These are phyloP conservation scores for Kwoniella botswanensis DNA, from an alignment of 768 basidiomycete species.

Conservation along the genomic window DNA sequence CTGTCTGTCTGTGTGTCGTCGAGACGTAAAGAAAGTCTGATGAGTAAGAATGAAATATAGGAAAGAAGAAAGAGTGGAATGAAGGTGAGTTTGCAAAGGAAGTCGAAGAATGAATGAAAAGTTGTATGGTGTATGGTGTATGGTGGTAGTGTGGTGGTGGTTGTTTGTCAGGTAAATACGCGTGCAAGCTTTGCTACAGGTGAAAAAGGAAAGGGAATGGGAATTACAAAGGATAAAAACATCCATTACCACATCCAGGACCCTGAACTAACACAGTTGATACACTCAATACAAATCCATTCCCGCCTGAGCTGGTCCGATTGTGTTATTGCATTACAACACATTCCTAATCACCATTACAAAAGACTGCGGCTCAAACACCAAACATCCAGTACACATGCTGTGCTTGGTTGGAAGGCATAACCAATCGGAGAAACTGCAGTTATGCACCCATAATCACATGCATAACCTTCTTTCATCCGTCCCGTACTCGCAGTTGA, in stretches of 20 bases:
- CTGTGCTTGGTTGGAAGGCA: background rate
- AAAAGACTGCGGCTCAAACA: background rate
- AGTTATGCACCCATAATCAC: background rate
- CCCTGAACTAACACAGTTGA: background rate
- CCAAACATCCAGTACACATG: background rate
- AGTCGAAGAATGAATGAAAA: constrained; percentile 4
- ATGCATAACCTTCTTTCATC: background rate
- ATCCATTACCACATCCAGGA: background rate
- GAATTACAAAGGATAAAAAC: constrained; percentile 3
- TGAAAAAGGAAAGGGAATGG: background rate
- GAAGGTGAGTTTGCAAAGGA: background rate
- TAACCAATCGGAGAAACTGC: background rate
- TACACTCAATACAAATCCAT: background rate
- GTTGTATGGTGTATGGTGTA: constrained; percentile 14
- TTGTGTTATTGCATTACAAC: background rate
- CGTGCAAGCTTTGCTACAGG: background rate
- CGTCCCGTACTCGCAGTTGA: background rate
- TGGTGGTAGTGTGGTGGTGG: background rate
- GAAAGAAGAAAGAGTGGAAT: background rate
- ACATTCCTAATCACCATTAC: background rate
- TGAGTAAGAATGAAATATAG: background rate
- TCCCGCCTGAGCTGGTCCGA: constrained; percentile 10
- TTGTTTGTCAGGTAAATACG: constrained; percentile 3
- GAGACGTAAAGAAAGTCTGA: constrained; percentile 18
- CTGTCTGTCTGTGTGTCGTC: constrained; percentile 9